Conservation (phyloP, 2,329 filamentous ascomycete species). For the Meredithiella fracta region DNA sequence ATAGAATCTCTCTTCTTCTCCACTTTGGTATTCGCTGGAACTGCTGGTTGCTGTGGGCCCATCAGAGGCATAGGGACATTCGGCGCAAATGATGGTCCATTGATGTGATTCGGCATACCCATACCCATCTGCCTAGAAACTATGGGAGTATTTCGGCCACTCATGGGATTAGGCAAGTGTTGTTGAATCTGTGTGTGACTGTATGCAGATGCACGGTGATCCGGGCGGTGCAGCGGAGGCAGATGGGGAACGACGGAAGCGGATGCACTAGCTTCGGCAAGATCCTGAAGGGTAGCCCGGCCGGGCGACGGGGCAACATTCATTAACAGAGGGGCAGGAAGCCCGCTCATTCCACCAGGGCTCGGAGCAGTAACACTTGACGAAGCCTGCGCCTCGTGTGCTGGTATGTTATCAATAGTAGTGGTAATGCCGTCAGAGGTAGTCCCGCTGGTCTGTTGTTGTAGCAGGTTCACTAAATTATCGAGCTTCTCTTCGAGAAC, state of each 20-base stretch:
- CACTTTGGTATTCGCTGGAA: background rate
- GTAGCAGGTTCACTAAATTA: conserved; percentile 19
- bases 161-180: background rate
- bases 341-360: background rate
- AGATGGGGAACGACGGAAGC: conserved; percentile 4
- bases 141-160: background rate
- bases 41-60: conserved; percentile 5
- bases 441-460: conserved; percentile 9
- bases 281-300: conserved; percentile 10
- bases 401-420: background rate
- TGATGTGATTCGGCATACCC: conserved; percentile 1
- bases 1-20: conserved; percentile 8
- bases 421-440: background rate
- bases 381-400: background rate
- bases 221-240: background rate
- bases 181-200: background rate
- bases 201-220: background rate
- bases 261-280: conserved; percentile 12
- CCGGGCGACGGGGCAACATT: conserved; percentile 5
- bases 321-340: background rate
- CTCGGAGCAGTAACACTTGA: background rate
- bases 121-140: background rate
- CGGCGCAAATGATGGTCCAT: background rate
- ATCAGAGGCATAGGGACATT: background rate
- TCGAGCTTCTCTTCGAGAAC: conserved; percentile 19